Evolutionary conservation across 148 eudicot species (phyloP).

Genomic region (Amaranthus hypochondriacus): DNA sequence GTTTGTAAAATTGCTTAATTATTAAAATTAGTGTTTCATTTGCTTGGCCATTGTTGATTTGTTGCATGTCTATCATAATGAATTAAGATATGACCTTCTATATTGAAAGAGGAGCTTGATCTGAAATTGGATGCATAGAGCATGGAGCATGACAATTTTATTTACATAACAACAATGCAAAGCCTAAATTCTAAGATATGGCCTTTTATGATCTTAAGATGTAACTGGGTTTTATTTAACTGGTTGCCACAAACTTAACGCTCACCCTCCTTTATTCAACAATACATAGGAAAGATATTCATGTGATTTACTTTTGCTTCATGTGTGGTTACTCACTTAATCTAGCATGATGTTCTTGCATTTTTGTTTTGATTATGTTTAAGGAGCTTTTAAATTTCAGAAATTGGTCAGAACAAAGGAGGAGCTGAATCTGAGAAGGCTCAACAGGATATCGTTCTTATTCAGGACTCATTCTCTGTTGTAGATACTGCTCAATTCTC

Average conservation of each 20-base stretch:
- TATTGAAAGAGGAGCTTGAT: neutral
- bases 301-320: neutral
- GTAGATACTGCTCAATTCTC: conserved; percentile 10
- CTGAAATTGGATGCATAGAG: neutral
- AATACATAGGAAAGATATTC: neutral
- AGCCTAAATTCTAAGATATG: too few species aligned
- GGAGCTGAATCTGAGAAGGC: conserved; percentile 26
- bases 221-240: too few species aligned
- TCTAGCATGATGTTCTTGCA: neutral
- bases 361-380: neutral
- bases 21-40: neutral
- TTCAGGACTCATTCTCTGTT: conserved; percentile 19
- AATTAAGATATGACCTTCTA: neutral
- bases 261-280: too few species aligned
- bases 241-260: too few species aligned
- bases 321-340: neutral
- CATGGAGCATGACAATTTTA: neutral
- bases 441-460: conserved; percentile 17
- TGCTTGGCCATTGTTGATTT: neutral
- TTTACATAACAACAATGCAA: too few species aligned
- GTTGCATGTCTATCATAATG: neutral
- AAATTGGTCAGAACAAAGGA: conserved; percentile 25
- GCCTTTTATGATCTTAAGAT: too few species aligned
- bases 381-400: conserved; percentile 21
- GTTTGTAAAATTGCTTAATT: neutral